Evolutionary conservation across 1,284 basidiomycete genomes (phyloP).

Genomic region (Ustilago nuda): DNA sequence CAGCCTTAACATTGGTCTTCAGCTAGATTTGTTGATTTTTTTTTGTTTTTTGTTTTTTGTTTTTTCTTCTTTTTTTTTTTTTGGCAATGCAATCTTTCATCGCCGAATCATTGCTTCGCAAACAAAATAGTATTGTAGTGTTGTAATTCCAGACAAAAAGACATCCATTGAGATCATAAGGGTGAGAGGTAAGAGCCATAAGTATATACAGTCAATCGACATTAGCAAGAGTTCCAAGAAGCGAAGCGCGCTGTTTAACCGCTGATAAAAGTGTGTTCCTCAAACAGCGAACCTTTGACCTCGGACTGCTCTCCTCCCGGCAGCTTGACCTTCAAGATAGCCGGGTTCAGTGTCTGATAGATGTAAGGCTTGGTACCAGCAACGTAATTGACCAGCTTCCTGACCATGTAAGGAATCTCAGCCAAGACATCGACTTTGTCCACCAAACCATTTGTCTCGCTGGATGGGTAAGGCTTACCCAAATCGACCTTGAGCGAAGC

Average conservation of each 20-base stretch:
- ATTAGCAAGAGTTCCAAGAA: background rate
- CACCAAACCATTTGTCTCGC: slow-evolving; percentile 78
- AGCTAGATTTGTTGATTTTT: background rate
- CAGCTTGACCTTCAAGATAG: slow-evolving; percentile 77
- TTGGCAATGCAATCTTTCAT: slow-evolving; percentile 1
- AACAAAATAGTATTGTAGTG: background rate
- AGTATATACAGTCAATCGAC: background rate
- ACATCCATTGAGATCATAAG: background rate
- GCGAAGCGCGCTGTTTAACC: slow-evolving; percentile 19
- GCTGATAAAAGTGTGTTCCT: slow-evolving; percentile 87
- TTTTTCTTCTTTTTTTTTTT: background rate
- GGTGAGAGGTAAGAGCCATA: background rate
- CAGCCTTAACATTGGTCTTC: background rate
- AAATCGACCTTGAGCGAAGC: slow-evolving; percentile 56
- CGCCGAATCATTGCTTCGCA: background rate
- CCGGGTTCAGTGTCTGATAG: slow-evolving; percentile 88
- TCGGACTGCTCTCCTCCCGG: slow-evolving; percentile 68
- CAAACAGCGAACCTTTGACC: slow-evolving; percentile 82
- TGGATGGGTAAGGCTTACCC: slow-evolving; percentile 53
- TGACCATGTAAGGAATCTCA: slow-evolving; percentile 91
- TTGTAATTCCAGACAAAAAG: background rate
- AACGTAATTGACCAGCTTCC: slow-evolving; percentile 88
- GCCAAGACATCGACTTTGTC: slow-evolving; percentile 97
- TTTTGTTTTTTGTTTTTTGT: too few species aligned
- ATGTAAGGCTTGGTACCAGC: slow-evolving; percentile 92